These are phyloP conservation scores for Neurospora sp. DNA, from an alignment of 2,329 filamentous ascomycete genomes.

Conservation along the genomic window DNA sequence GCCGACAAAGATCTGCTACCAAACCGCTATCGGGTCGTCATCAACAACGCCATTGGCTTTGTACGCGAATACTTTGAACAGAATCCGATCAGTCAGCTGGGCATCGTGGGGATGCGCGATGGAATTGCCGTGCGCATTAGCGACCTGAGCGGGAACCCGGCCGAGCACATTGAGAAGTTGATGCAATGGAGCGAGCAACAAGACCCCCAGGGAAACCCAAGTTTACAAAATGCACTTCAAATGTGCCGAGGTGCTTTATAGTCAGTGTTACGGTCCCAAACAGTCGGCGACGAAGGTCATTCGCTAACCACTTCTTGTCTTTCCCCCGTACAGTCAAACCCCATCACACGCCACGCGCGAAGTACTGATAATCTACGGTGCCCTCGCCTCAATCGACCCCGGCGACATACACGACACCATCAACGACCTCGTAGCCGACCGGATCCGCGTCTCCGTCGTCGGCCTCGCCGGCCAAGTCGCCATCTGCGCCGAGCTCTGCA, in stretches of 20 bases:
- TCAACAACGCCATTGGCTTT: slow-evolving; percentile 79
- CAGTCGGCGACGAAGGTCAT: background rate
- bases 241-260: slow-evolving; percentile 90
- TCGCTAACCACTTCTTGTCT: slow-evolving; percentile 3
- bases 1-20: slow-evolving; percentile 88
- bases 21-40: slow-evolving; percentile 70
- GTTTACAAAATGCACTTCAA: slow-evolving; percentile 88
- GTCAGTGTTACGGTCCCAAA: slow-evolving; percentile 32
- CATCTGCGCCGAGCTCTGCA: slow-evolving; percentile 82
- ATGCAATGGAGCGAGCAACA: slow-evolving; percentile 51
- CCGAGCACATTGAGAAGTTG: slow-evolving; percentile 73
- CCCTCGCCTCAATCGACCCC: slow-evolving; percentile 80
- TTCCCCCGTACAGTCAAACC: slow-evolving; percentile 51
- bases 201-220: slow-evolving; percentile 65
- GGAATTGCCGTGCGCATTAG: slow-evolving; percentile 78
- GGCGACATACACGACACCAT: slow-evolving; percentile 94
- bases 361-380: slow-evolving; percentile 84
- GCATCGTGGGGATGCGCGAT: slow-evolving; percentile 86
- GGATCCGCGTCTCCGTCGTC: slow-evolving; percentile 79
- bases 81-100: slow-evolving; percentile 94
- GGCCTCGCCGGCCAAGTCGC: slow-evolving; percentile 86
- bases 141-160: slow-evolving; percentile 84
- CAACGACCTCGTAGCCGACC: slow-evolving; percentile 63
- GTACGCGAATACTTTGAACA: slow-evolving; percentile 95
- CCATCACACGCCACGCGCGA: slow-evolving; percentile 90